These are phyloP conservation scores for Venturia pyrina DNA, from an alignment of 2,329 filamentous ascomycete genomes.

Conservation along the genomic window DNA sequence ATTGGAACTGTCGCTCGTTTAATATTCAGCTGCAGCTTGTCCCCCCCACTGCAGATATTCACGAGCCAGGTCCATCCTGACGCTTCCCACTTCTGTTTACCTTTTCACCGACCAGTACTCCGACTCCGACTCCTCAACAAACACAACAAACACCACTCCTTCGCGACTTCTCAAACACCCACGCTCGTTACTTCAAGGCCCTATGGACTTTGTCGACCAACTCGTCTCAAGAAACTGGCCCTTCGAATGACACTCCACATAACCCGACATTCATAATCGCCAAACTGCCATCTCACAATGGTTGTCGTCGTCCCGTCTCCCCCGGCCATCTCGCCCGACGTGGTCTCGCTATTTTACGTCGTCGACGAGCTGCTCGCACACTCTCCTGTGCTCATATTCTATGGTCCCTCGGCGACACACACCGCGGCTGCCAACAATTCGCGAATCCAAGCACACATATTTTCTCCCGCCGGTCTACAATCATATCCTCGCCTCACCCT, in stretches of 20 bases:
- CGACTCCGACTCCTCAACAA: too few species aligned
- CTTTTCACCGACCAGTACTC: background rate
- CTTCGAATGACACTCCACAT: background rate
- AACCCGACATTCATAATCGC: background rate
- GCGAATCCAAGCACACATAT: slow-evolving; percentile 87
- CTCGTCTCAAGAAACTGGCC: background rate
- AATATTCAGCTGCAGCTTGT: background rate
- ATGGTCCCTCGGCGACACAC: slow-evolving; percentile 80
- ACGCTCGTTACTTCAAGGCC: background rate
- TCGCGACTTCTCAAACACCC: background rate
- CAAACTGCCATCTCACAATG: slow-evolving; percentile 47
- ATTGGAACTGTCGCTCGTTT: background rate
- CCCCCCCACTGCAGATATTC: background rate
- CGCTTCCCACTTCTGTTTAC: background rate
- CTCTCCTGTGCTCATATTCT: slow-evolving; percentile 78
- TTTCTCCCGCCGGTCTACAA: slow-evolving; percentile 78
- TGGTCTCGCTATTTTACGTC: slow-evolving; percentile 80
- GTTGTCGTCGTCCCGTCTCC: slow-evolving; percentile 72
- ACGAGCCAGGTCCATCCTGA: background rate
- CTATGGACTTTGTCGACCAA: slow-evolving; percentile 1
- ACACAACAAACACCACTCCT: background rate
- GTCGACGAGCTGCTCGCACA: slow-evolving; percentile 75
- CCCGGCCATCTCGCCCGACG: slow-evolving; percentile 64
- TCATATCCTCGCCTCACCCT: slow-evolving; percentile 87
- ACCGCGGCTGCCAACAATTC: slow-evolving; percentile 76